These are phyloP conservation scores for Cylindricascospora bacillispora DNA, from an alignment of 1,139 yeast species.

Conservation along the genomic window DNA sequence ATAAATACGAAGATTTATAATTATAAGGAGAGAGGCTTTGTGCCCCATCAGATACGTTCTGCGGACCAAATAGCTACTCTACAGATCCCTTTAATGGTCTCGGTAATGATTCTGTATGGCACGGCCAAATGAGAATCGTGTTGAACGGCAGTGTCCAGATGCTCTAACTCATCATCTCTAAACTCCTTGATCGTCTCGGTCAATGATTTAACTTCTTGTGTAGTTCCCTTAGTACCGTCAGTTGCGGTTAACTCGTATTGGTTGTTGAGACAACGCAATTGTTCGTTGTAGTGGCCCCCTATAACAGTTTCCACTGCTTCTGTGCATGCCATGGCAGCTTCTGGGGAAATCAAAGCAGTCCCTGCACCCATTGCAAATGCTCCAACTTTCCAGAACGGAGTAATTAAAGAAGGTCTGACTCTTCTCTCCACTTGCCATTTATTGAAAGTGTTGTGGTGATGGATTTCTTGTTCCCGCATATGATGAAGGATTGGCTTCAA, in stretches of 20 bases:
- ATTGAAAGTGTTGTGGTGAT: slow-evolving; percentile 80
- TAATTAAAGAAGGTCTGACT: slow-evolving; percentile 79
- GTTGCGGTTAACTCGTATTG: slow-evolving; percentile 39
- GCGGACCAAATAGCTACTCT: slow-evolving; percentile 87
- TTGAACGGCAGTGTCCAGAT: slow-evolving; percentile 83
- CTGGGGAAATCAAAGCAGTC: slow-evolving; percentile 79
- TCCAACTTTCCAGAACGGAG: slow-evolving; percentile 90
- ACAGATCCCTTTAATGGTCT: slow-evolving; percentile 72
- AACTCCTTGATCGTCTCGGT: slow-evolving; percentile 58
- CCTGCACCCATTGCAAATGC: slow-evolving; percentile 79
- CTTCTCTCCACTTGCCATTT: slow-evolving; percentile 59
- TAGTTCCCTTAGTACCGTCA: slow-evolving; percentile 31
- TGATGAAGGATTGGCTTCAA: slow-evolving; percentile 65
- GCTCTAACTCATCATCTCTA: slow-evolving; percentile 93
- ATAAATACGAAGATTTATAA: too few relatives aligned
- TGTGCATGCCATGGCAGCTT: slow-evolving; percentile 99
- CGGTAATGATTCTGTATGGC: slow-evolving; percentile 81
- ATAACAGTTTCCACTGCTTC: slow-evolving; percentile 98
- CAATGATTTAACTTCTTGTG: slow-evolving; percentile 46
- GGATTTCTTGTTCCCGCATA: slow-evolving; percentile 97
- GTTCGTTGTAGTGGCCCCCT: slow-evolving; percentile 91
- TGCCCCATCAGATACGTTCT: slow-evolving; percentile 50
- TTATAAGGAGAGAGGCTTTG: too few relatives aligned
- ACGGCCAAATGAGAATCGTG: slow-evolving; percentile 88
- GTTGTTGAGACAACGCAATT: slow-evolving; percentile 60